Percentiles rank a stretch among this genome's conserved stretches.
Conservation (phyloP, 2,329 filamentous ascomycete genomes). For the Scedosporium minutisporum region DNA sequence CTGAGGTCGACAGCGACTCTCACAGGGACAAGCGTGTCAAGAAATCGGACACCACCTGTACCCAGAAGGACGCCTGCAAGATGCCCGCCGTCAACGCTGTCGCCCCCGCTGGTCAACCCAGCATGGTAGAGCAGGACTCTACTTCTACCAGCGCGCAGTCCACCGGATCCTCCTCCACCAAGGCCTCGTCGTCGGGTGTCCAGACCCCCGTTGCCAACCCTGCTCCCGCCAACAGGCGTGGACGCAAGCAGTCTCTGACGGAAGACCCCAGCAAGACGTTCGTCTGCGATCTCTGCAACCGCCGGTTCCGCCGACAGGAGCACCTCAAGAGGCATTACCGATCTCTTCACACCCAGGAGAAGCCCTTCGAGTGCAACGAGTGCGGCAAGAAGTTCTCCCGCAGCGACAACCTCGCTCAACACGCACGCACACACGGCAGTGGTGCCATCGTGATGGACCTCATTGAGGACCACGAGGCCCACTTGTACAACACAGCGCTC, state of each 20-base stretch:
- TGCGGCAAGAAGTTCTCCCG: conserved; percentile 99
- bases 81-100: conserved; percentile 34
- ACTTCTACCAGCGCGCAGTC: conserved; percentile 25
- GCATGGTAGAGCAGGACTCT: conserved; percentile 21
- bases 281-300: conserved; percentile 90
- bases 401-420: conserved; percentile 93
- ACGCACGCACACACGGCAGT: conserved; percentile 84
- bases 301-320: conserved; percentile 95
- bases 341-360: conserved; percentile 95
- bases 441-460: conserved; percentile 88
- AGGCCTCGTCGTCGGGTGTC: conserved; percentile 29
- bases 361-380: conserved; percentile 95
- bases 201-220: conserved; percentile 33
- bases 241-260: conserved; percentile 95
- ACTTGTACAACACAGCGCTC: conserved; percentile 31
- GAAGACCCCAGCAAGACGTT: conserved; percentile 98
- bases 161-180: conserved; percentile 27
- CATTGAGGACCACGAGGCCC: conserved; percentile 57
- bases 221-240: conserved; percentile 72
- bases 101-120: conserved; percentile 23
- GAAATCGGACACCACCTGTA: conserved; percentile 27
- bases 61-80: conserved; percentile 29
- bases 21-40: conserved; percentile 50
- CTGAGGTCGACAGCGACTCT: conserved; percentile 12
- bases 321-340: conserved; percentile 98